Conservation (phyloP, 371 early-diverging fungal genomes). For the Ordospora colligata region DNA sequence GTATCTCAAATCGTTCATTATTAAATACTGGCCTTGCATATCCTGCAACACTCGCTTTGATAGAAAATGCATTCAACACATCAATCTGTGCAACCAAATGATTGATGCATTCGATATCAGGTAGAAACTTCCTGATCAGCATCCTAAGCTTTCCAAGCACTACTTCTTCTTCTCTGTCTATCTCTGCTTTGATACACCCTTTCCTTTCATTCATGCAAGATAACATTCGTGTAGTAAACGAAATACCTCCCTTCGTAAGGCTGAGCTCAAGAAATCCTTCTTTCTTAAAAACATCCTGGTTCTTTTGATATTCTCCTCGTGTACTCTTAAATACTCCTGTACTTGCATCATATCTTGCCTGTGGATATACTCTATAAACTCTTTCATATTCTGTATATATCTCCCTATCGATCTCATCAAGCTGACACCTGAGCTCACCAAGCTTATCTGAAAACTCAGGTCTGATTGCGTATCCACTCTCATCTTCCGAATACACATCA, state of each 20-base stretch:
- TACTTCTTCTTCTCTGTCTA: conserved; percentile 26
- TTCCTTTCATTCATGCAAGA: conserved; percentile 6
- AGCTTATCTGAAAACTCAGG: conserved; percentile 14
- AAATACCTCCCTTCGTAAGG: conserved; percentile 56
- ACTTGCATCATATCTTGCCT: conserved; percentile 22
- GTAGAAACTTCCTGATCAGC: conserved; percentile 18
- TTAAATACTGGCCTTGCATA: conserved; percentile 40
- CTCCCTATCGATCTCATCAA: conserved; percentile 35
- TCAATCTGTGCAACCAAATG: conserved; percentile 57
- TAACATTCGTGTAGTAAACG: conserved; percentile 52
- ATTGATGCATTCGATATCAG: conserved; percentile 54
- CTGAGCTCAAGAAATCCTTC: conserved; percentile 39
- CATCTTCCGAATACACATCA: conserved; percentile 24
- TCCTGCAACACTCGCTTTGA: conserved; percentile 11
- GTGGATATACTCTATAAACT: conserved; percentile 14
- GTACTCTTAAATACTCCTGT: conserved; percentile 50
- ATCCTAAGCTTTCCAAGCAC: conserved; percentile 31
- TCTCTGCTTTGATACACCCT: conserved; percentile 11
- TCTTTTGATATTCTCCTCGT: conserved; percentile 44
- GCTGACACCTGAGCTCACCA: not conserved
- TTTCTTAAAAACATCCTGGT: conserved; percentile 33
- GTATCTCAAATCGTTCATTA: not conserved
- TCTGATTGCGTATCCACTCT: conserved; percentile 1
- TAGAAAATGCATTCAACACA: conserved; percentile 52
- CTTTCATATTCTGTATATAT: conserved; percentile 46